Conservation (phyloP, 805 yeast species). For the Tetrapisispora taiwanensis region DNA sequence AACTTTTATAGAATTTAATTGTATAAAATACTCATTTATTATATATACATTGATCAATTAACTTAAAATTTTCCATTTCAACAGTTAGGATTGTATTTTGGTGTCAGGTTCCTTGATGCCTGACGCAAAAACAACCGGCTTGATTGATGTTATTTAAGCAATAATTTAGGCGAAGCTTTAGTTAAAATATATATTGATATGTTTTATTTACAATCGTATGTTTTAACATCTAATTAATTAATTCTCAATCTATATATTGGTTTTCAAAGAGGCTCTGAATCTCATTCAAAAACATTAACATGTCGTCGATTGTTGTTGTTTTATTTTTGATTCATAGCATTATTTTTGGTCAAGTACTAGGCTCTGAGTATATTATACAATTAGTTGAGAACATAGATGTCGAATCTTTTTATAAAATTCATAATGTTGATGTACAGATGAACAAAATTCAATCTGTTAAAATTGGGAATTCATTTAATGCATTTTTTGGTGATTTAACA, state of each 20-base stretch:
- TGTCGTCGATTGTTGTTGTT: background rate
- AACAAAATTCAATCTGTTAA: conserved; percentile 15
- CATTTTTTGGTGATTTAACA: conserved; percentile 31
- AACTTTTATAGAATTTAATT: background rate
- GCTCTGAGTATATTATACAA: conserved; percentile 20
- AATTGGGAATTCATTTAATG: conserved; percentile 27
- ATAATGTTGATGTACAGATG: conserved; percentile 7
- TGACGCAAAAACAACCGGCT: too few species aligned
- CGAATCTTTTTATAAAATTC: conserved; percentile 10
- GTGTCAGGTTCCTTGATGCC: too few species aligned
- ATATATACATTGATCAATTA: too few species aligned
- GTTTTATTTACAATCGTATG: too few species aligned
- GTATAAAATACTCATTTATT: background rate
- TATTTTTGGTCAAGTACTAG: background rate
- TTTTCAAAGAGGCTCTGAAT: too few species aligned
- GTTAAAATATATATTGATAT: too few species aligned
- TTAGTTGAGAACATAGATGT: conserved; percentile 15
- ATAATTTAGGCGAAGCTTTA: too few species aligned
- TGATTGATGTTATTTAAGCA: too few species aligned
- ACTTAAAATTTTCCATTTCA: too few species aligned
- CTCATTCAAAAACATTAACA: background rate
- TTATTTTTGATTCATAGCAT: background rate
- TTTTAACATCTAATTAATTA: too few species aligned
- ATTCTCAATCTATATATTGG: too few species aligned
- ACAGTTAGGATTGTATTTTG: too few species aligned